Percentiles rank a stretch among this genome's conserved stretches.
Conservation (phyloP, 1,284 basidiomycete species). For the Pseudozyma thailandica region DNA sequence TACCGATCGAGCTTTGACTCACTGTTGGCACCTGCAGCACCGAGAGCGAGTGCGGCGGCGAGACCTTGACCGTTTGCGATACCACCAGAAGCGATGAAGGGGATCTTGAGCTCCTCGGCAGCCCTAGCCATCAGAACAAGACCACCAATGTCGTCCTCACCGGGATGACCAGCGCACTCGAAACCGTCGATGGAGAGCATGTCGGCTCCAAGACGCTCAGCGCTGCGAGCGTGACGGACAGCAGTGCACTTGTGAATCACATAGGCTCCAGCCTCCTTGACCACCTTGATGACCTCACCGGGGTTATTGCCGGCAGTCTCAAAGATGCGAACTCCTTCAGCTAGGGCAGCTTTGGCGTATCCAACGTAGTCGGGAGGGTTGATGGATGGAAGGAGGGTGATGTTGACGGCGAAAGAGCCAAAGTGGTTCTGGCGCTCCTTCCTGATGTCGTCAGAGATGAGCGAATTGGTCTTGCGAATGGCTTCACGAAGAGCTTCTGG, state of each 20-base stretch:
- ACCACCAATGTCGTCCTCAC: conserved; percentile 92
- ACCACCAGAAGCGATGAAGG: conserved; percentile 88
- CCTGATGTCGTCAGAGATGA: conserved; percentile 45
- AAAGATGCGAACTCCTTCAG: conserved; percentile 87
- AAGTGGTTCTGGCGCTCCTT: conserved; percentile 51
- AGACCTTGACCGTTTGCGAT: conserved; percentile 75
- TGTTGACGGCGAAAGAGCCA: conserved; percentile 78
- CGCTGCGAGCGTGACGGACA: conserved; percentile 73
- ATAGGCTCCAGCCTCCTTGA: conserved; percentile 79
- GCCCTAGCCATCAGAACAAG: conserved; percentile 90
- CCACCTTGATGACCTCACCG: conserved; percentile 80
- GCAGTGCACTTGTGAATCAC: conserved; percentile 93
- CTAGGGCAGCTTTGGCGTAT: conserved; percentile 82
- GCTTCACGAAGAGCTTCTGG: conserved; percentile 84
- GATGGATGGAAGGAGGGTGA: conserved; percentile 88
- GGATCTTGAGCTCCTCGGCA: conserved; percentile 82
- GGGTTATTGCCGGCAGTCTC: conserved; percentile 94
- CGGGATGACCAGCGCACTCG: conserved; percentile 88
- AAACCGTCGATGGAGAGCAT: conserved; percentile 72
- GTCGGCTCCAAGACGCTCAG: conserved; percentile 82
- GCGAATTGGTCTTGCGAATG: conserved; percentile 78
- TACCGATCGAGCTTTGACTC: conserved; percentile 70
- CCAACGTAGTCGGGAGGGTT: conserved; percentile 90
- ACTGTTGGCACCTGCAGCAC: conserved; percentile 87
- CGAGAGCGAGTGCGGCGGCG: conserved; percentile 82